A percentile compares a stretch with the other conserved stretches of the same genome.
Conservation (phyloP, 371 early-diverging fungal species). For the Dichotomocladium elegans region DNA sequence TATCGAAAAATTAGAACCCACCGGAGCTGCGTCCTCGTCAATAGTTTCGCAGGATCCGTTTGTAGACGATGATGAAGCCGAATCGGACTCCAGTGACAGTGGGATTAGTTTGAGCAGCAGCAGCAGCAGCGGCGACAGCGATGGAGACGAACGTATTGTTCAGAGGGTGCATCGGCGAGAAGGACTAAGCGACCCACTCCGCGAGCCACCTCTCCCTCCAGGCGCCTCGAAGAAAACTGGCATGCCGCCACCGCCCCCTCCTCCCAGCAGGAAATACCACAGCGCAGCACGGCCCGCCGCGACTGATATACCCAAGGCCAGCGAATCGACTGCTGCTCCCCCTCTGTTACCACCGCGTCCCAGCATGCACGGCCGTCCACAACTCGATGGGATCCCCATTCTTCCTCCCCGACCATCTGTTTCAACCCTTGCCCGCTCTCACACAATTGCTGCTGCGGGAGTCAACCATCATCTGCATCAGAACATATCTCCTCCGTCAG, state of each 20-base stretch:
- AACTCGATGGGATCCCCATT: slow-evolving; percentile 19
- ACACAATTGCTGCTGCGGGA: slow-evolving; percentile 11
- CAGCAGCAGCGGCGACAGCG: slow-evolving; percentile 4
- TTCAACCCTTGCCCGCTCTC: slow-evolving; percentile 31
- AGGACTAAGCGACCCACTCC: background rate
- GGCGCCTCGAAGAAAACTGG: slow-evolving; percentile 6
- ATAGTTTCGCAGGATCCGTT: slow-evolving; percentile 16
- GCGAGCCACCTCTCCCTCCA: slow-evolving; percentile 6
- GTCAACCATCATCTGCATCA: slow-evolving; percentile 2
- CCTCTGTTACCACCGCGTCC: slow-evolving; percentile 14
- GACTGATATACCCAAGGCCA: slow-evolving; percentile 1
- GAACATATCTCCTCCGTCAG: background rate
- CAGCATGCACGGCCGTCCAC: background rate
- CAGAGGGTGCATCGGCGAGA: background rate
- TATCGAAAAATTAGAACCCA: no score
- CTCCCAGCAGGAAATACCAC: slow-evolving; percentile 40
- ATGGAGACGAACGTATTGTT: slow-evolving; percentile 5
- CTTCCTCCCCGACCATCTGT: slow-evolving; percentile 39
- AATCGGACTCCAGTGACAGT: slow-evolving; percentile 2
- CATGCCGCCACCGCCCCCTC: slow-evolving; percentile 37
- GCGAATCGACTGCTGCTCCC: slow-evolving; percentile 1
- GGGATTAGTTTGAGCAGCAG: slow-evolving; percentile 2
- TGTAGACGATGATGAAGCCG: slow-evolving; percentile 14
- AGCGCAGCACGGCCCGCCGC: slow-evolving; percentile 14
- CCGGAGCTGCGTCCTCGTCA: no score